Conservation (phyloP, 2,329 filamentous ascomycete species). For the Podosphaera xanthii region DNA sequence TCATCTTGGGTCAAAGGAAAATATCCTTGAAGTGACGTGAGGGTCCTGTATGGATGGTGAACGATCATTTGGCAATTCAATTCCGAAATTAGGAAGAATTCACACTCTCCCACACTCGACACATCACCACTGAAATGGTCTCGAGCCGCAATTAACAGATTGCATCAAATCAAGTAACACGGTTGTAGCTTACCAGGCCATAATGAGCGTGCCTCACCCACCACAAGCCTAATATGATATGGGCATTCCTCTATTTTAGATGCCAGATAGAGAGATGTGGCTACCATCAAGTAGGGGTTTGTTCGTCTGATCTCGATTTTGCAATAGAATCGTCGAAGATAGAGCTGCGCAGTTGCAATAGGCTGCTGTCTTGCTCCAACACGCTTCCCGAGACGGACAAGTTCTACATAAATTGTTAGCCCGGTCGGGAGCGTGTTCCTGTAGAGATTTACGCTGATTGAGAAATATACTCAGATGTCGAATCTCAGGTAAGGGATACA, state of each 20-base stretch:
- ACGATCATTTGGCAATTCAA: constrained; percentile 53
- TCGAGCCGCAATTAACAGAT: constrained; percentile 9
- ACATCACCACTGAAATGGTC: constrained; percentile 41
- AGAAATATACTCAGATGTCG: constrained; percentile 79
- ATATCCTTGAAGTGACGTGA: constrained; percentile 36
- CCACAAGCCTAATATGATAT: constrained; percentile 81
- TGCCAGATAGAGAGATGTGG: constrained; percentile 84
- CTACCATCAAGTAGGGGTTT: constrained; percentile 78
- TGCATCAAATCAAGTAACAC: not conserved
- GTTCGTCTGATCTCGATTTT: constrained; percentile 79
- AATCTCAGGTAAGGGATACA: constrained; percentile 62
- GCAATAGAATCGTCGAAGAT: constrained; percentile 81
- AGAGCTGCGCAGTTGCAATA: constrained; percentile 81
- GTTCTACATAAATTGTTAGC: constrained; percentile 27
- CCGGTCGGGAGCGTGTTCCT: not conserved
- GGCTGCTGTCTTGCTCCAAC: constrained; percentile 75
- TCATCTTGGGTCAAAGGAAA: constrained; percentile 42
- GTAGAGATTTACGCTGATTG: constrained; percentile 46
- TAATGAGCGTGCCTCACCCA: constrained; percentile 62
- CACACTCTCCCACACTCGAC: constrained; percentile 49
- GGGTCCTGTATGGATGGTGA: constrained; percentile 48
- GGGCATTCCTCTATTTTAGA: constrained; percentile 97
- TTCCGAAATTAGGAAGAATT: constrained; percentile 51
- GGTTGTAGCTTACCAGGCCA: constrained; percentile 39
- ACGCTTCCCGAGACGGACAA: constrained; percentile 63